Conservation (phyloP, 805 yeast genomes). For the Metschnikowia borealis region DNA sequence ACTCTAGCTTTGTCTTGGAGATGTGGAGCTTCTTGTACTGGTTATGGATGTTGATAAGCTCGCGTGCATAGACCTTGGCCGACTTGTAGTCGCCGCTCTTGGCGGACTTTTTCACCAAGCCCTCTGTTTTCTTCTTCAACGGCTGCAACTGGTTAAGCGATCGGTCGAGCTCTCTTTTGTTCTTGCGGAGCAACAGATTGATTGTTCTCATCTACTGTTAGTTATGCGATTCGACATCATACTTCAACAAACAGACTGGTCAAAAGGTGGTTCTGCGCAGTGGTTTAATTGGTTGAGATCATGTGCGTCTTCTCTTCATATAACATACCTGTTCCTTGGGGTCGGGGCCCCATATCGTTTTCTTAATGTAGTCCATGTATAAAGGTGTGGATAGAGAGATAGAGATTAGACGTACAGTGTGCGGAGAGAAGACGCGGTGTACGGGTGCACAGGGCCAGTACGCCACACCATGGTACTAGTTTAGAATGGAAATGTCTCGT, state of each 20-base stretch:
- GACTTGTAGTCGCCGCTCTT: conserved; percentile 71
- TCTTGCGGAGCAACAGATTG: conserved; percentile 74
- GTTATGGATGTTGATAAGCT: conserved; percentile 65
- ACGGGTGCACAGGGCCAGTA: background rate
- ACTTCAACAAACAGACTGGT: too few relatives aligned
- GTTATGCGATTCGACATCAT: background rate
- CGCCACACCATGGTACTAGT: too few relatives aligned
- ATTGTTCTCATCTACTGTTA: conserved; percentile 58
- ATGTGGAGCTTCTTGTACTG: conserved; percentile 71
- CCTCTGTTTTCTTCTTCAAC: conserved; percentile 71
- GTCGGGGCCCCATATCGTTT: conserved; percentile 94
- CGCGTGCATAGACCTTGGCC: conserved; percentile 79
- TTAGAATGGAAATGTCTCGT: too few relatives aligned
- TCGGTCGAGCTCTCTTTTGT: conserved; percentile 78
- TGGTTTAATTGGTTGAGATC: background rate
- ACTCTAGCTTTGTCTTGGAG: conserved; percentile 81
- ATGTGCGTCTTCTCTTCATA: background rate
- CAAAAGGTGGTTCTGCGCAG: background rate
- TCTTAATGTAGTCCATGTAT: conserved; percentile 76
- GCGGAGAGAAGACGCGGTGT: background rate
- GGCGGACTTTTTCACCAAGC: conserved; percentile 68
- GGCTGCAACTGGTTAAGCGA: conserved; percentile 59
- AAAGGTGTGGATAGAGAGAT: background rate
- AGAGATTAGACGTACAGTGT: background rate
- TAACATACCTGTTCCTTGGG: conserved; percentile 75